phyloP scores from a whole-genome alignment of 176 grass and related monocot genomes.

The Guadua angustifolia region DNA sequence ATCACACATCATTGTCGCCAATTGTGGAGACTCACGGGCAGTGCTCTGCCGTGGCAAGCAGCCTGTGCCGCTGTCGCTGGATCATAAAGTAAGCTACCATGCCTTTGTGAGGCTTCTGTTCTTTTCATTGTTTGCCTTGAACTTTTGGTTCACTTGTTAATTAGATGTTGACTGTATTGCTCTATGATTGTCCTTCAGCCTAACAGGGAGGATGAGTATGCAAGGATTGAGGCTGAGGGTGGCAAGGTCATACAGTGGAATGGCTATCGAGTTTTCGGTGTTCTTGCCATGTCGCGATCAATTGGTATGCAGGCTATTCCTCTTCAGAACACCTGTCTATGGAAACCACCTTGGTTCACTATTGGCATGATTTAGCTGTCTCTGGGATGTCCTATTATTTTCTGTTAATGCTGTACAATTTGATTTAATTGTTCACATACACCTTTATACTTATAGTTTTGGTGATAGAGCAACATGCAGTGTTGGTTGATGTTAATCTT shows the following conservation, averaged over 20 bases:
- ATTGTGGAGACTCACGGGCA: slow-evolving; percentile 83
- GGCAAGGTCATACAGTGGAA: slow-evolving; percentile 99
- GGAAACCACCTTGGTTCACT: slow-evolving; percentile 2
- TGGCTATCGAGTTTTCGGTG: slow-evolving; percentile 94
- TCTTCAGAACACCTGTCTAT: slow-evolving; percentile 11
- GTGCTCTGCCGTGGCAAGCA: slow-evolving; percentile 90
- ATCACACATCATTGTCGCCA: slow-evolving; percentile 83
- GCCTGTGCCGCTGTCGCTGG: slow-evolving; percentile 71
- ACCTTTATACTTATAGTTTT: background rate
- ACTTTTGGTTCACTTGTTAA: slow-evolving; percentile 48
- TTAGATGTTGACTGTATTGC: slow-evolving; percentile 39
- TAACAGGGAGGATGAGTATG: slow-evolving; percentile 95
- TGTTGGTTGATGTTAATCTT: slow-evolving; percentile 5
- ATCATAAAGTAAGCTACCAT: slow-evolving; percentile 78
- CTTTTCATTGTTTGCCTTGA: slow-evolving; percentile 31
- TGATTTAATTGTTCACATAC: slow-evolving; percentile 27
- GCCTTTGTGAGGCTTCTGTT: background rate
- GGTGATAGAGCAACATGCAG: slow-evolving; percentile 5
- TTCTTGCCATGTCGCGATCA: slow-evolving; percentile 99
- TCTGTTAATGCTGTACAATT: background rate
- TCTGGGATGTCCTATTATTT: background rate
- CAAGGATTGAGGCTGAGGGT: slow-evolving; percentile 81
- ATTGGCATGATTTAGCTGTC: slow-evolving; percentile 13
- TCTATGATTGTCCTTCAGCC: slow-evolving; percentile 55
- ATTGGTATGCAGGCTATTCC: slow-evolving; percentile 64